These are phyloP conservation scores for Ceratocystis alfenasii DNA, from an alignment of 2,329 filamentous ascomycete genomes.

Conservation along the genomic window DNA sequence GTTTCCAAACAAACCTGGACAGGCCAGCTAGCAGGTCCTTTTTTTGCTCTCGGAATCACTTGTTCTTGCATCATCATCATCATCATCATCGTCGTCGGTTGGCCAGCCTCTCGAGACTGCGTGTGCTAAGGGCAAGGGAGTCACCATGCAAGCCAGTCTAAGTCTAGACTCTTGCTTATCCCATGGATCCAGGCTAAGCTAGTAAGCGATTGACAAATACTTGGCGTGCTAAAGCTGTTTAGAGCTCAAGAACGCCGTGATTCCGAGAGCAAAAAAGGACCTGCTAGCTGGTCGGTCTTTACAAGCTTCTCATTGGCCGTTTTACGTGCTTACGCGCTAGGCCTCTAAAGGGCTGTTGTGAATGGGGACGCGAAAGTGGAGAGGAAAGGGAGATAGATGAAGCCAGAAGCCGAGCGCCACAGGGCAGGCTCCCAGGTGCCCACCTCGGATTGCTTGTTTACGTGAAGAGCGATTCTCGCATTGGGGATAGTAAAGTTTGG, in stretches of 20 bases:
- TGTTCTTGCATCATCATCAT: background rate
- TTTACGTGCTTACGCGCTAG: background rate
- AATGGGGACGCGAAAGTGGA: background rate
- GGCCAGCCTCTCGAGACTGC: background rate
- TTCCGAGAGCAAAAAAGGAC: background rate
- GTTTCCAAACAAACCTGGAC: background rate
- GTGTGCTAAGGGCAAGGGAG: background rate
- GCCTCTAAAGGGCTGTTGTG: background rate
- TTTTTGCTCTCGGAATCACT: background rate
- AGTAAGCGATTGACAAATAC: background rate
- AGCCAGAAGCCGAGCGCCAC: background rate
- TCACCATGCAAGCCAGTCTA: background rate
- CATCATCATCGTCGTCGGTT: background rate
- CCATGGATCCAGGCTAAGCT: background rate
- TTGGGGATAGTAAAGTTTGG: too few species aligned
- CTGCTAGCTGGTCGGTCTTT: background rate
- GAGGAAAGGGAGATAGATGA: background rate
- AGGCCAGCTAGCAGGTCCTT: background rate
- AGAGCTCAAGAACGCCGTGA: background rate
- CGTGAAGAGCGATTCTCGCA: background rate
- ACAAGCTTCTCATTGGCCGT: background rate
- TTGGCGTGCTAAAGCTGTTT: background rate
- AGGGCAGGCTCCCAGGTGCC: background rate
- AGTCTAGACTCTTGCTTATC: background rate
- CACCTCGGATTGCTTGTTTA: background rate